Evolutionary conservation across 2,329 filamentous ascomycete genomes (phyloP).

Genomic region (Aspergillus sp.): DNA sequence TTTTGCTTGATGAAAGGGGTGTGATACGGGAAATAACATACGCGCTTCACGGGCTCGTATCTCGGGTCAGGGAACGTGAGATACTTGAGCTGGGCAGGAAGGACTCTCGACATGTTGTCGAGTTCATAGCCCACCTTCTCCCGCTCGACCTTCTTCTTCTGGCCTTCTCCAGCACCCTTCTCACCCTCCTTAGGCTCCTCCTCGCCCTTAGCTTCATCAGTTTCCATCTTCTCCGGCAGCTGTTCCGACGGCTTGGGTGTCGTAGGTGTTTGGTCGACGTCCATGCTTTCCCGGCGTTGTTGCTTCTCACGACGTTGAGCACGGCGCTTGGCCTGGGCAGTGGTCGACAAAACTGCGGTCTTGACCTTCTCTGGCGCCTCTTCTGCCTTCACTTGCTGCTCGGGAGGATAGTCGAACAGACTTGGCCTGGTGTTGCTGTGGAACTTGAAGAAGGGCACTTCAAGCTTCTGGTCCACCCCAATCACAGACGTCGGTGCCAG

Average conservation of each 20-base stretch:
- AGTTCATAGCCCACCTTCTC: conserved; percentile 96
- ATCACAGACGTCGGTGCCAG: conserved; percentile 98
- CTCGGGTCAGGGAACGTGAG: conserved; percentile 85
- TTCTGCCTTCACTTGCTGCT: conserved; percentile 90
- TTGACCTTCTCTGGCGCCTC: conserved; percentile 91
- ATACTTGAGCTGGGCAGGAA: conserved; percentile 89
- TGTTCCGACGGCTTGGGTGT: conserved; percentile 59
- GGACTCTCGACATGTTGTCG: conserved; percentile 92
- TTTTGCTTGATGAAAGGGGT: neutral
- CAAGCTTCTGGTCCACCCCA: conserved; percentile 84
- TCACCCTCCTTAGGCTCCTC: conserved; percentile 54
- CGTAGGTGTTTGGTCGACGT: conserved; percentile 72
- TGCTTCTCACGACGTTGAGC: conserved; percentile 92
- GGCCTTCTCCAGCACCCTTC: conserved; percentile 51
- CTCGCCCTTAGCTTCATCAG: conserved; percentile 57
- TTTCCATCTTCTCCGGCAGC: conserved; percentile 79
- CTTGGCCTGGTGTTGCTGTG: conserved; percentile 91
- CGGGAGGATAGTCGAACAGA: conserved; percentile 95
- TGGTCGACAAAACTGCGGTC: conserved; percentile 92
- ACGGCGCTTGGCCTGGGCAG: conserved; percentile 90
- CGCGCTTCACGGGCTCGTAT: conserved; percentile 90
- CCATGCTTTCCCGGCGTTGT: conserved; percentile 88
- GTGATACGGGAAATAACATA: conserved; percentile 36
- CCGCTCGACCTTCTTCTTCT: conserved; percentile 87
- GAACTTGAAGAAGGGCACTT: conserved; percentile 91